Percentiles rank a stretch among this genome's conserved stretches.
Evolutionary conservation across 495 filamentous ascomycete genomes (phyloP).

Genomic region (Friedmanniomyces endolithicus): DNA sequence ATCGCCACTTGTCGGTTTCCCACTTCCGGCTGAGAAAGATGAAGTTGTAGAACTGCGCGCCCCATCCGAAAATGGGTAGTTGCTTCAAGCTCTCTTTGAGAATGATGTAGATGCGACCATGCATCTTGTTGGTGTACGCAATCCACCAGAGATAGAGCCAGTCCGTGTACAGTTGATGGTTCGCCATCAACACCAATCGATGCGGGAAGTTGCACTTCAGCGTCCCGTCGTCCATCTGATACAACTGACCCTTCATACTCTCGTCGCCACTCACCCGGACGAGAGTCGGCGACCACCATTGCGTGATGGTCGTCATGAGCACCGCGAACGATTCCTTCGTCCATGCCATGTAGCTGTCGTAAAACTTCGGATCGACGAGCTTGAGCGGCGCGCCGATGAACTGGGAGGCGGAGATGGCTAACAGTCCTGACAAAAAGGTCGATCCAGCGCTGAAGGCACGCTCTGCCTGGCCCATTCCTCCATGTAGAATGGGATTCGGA

Average conservation of each 20-base stretch:
- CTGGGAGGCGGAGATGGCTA: constrained; percentile 33
- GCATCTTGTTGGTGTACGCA: constrained; percentile 34
- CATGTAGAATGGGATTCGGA: constrained; percentile 30
- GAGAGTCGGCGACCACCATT: constrained; percentile 33
- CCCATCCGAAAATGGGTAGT: constrained; percentile 32
- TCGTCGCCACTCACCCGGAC: constrained; percentile 32
- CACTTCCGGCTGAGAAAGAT: constrained; percentile 33
- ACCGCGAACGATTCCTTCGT: constrained; percentile 36
- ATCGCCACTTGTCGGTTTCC: constrained; percentile 28
- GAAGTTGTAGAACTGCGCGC: constrained; percentile 34
- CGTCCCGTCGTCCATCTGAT: constrained; percentile 28
- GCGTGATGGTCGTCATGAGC: constrained; percentile 32
- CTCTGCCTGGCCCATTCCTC: constrained; percentile 29
- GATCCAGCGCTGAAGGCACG: constrained; percentile 31
- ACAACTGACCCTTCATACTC: constrained; percentile 31
- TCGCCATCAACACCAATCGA: constrained; percentile 33
- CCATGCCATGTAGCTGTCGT: constrained; percentile 33
- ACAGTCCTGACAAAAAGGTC: constrained; percentile 30
- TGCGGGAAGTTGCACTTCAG: constrained; percentile 32
- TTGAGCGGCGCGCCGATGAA: constrained; percentile 33
- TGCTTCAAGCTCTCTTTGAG: constrained; percentile 33
- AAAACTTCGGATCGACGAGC: constrained; percentile 30
- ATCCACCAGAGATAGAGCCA: constrained; percentile 37
- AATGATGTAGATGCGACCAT: constrained; percentile 34
- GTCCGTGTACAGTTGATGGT: constrained; percentile 35